Conservation (phyloP, 106 monocot genomes). For the Dendrobium officinale region DNA sequence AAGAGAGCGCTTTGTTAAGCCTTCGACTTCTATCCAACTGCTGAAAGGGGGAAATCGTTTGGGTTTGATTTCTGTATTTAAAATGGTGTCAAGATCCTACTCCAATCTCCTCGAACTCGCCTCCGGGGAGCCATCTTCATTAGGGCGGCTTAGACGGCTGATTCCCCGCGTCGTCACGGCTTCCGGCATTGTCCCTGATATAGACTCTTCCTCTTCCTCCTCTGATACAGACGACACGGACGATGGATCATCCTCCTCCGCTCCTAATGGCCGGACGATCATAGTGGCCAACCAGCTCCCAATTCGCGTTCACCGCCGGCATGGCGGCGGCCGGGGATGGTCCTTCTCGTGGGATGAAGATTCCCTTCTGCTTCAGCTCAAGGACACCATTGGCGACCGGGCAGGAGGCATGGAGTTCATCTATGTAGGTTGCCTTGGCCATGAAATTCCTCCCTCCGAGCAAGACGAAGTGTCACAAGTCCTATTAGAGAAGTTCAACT, state of each 20-base stretch:
- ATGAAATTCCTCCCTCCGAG: slow-evolving; percentile 45
- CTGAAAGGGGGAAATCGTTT: neutral
- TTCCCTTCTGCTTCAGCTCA: slow-evolving; percentile 52
- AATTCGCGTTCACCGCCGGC: slow-evolving; percentile 26
- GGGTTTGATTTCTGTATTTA: neutral
- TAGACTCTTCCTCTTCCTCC: slow-evolving; percentile 20
- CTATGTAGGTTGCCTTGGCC: slow-evolving; percentile 56
- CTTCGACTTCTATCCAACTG: neutral
- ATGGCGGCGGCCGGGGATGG: slow-evolving; percentile 18
- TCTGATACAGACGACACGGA: slow-evolving; percentile 16
- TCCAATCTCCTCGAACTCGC: slow-evolving; percentile 61
- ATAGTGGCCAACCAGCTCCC: slow-evolving; percentile 71
- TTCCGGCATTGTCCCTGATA: slow-evolving; percentile 48
- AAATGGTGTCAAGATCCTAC: slow-evolving; percentile 66
- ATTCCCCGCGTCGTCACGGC: slow-evolving; percentile 53
- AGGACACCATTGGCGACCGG: slow-evolving; percentile 22
- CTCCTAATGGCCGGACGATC: slow-evolving; percentile 40
- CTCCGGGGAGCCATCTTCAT: slow-evolving; percentile 36
- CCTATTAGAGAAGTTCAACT: slow-evolving; percentile 42
- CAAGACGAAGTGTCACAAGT: slow-evolving; percentile 50
- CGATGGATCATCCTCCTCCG: slow-evolving; percentile 22
- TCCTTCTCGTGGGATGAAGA: slow-evolving; percentile 53
- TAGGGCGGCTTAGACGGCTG: slow-evolving; percentile 29
- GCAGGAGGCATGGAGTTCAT: slow-evolving; percentile 47
- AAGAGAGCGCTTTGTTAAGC: neutral